Percentiles rank a stretch among this genome's conserved stretches.
Conservation (phyloP, 306 rosid genomes). For the Casuarina equisetifolia region DNA sequence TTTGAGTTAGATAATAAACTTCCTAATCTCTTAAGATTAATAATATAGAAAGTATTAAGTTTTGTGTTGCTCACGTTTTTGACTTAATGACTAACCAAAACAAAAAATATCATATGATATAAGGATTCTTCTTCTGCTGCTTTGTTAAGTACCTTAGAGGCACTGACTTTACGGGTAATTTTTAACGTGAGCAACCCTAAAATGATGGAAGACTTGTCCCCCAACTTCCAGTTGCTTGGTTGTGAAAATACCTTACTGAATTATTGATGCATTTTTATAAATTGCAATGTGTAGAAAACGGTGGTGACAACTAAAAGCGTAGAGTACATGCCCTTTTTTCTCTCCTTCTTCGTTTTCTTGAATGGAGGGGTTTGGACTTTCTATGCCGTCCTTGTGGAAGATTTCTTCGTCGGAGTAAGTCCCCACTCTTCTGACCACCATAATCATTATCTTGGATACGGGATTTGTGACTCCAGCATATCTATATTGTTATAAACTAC, state of each 20-base stretch:
- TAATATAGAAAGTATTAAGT: too few species aligned
- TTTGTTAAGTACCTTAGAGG: too few species aligned
- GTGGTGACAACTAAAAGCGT: slow-evolving; percentile 47
- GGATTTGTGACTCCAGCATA: background rate
- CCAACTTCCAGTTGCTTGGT: background rate
- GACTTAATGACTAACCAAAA: too few species aligned
- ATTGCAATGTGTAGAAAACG: slow-evolving; percentile 24
- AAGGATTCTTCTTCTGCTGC: too few species aligned
- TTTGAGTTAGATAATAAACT: too few species aligned
- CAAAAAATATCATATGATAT: too few species aligned
- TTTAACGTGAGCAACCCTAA: too few species aligned
- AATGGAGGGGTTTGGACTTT: slow-evolving; percentile 53
- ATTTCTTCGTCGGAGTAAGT: slow-evolving; percentile 10
- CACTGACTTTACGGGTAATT: too few species aligned
- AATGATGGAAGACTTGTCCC: too few species aligned
- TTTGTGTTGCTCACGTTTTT: too few species aligned
- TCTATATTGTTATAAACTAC: background rate
- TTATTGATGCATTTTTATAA: background rate
- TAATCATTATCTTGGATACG: background rate
- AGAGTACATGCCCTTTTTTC: slow-evolving; percentile 50
- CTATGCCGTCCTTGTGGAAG: slow-evolving; percentile 7
- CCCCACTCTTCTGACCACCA: background rate
- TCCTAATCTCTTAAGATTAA: too few species aligned
- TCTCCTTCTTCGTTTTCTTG: slow-evolving; percentile 35
- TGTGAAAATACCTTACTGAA: background rate